A percentile compares a stretch with the other conserved stretches of the same genome.
These are phyloP conservation scores for Bassia scoparia DNA, from an alignment of 148 eudicot species.

Conservation along the genomic window DNA sequence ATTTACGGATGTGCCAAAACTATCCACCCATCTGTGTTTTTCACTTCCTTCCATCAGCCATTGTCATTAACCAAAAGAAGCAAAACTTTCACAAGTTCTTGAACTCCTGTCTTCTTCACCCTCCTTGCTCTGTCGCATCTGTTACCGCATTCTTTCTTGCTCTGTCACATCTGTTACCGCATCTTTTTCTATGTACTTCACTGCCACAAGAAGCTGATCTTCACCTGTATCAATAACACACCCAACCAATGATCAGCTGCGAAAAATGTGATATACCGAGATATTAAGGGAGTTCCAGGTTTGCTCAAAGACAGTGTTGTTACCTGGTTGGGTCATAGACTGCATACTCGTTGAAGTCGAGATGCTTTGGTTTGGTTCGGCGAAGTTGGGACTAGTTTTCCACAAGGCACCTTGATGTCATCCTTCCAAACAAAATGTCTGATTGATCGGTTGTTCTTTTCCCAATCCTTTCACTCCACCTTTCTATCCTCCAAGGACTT, in stretches of 20 bases:
- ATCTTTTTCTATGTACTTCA: conserved; percentile 62
- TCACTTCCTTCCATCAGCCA: no score
- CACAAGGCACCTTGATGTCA: conserved; percentile 77
- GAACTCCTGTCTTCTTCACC: background rate
- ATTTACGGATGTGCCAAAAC: conserved; percentile 2
- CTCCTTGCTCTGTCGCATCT: conserved; percentile 31
- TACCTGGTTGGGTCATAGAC: conserved; percentile 83
- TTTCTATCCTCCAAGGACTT: conserved; percentile 55
- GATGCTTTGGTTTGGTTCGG: conserved; percentile 60
- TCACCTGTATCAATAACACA: conserved; percentile 37
- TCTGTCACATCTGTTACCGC: no score
- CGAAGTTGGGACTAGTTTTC: conserved; percentile 51
- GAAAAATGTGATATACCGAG: no score
- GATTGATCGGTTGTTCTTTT: conserved; percentile 60
- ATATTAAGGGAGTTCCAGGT: no score
- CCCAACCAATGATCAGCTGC: no score
- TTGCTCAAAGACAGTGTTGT: no score
- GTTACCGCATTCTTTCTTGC: no score
- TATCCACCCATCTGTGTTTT: background rate
- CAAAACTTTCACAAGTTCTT: background rate
- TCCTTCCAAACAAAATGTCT: conserved; percentile 83
- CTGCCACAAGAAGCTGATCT: conserved; percentile 79
- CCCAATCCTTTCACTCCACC: conserved; percentile 60
- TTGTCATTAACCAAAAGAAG: background rate
- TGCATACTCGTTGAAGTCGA: conserved; percentile 85